Conservation (phyloP, 2,329 filamentous ascomycete genomes). For the Fusarium solani-melongenae region DNA sequence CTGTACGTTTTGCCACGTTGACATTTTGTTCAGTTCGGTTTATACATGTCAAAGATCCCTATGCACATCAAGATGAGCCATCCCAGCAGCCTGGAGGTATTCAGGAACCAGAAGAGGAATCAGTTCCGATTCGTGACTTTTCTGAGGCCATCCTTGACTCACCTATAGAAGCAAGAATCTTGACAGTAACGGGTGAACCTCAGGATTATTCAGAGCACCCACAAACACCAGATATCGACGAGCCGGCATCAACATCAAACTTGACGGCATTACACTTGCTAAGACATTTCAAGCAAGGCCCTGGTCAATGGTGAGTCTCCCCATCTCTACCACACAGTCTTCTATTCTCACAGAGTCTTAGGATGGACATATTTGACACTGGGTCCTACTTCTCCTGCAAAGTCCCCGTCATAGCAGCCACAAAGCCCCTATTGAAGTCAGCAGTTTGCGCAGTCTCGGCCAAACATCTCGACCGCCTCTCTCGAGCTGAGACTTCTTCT, state of each 20-base stretch:
- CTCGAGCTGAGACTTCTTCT: background rate
- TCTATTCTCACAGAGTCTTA: background rate
- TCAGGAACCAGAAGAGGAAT: background rate
- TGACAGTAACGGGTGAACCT: rapidly evolving
- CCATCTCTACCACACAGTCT: rapidly evolving
- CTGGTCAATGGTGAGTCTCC: slow-evolving; percentile 29
- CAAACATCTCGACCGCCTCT: slow-evolving; percentile 25
- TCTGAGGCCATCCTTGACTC: background rate
- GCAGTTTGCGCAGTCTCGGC: slow-evolving; percentile 36
- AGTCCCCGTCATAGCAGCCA: slow-evolving; percentile 37
- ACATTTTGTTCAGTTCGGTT: slow-evolving; percentile 13
- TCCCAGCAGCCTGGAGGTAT: rapidly evolving
- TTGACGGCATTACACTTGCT: slow-evolving; percentile 23
- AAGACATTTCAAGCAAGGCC: slow-evolving; percentile 36
- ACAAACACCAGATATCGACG: background rate
- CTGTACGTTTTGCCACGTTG: rapidly evolving
- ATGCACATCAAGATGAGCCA: background rate
- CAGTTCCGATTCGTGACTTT: background rate
- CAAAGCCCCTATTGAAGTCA: slow-evolving; percentile 25
- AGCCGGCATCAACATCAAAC: background rate
- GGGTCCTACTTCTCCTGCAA: slow-evolving; percentile 39
- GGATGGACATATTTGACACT: slow-evolving; percentile 42
- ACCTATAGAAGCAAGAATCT: background rate
- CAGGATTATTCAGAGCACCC: background rate
- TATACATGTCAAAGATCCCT: slow-evolving; percentile 23